Percentiles rank a stretch among this genome's conserved stretches.
Evolutionary conservation across 2,329 filamentous ascomycete species (phyloP).

Genomic region (Beauveria caledonica): DNA sequence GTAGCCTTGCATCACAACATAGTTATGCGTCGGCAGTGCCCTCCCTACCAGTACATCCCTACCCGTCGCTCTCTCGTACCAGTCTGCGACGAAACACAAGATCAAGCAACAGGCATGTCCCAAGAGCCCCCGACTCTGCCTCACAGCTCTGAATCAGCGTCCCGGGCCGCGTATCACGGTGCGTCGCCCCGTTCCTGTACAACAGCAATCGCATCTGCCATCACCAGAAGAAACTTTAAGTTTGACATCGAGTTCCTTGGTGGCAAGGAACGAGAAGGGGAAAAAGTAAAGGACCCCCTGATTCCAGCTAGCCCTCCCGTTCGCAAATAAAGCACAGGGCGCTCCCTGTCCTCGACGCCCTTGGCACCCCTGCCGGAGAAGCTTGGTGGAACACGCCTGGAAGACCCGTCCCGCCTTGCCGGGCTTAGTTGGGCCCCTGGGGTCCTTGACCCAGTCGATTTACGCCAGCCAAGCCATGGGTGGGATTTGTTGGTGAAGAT

Average conservation of each 20-base stretch:
- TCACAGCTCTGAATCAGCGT: neutral
- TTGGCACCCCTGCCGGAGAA: constrained; percentile 4
- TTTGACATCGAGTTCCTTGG: neutral
- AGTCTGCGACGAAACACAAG: neutral
- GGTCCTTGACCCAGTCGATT: no score
- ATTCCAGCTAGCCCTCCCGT: neutral
- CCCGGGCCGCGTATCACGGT: neutral
- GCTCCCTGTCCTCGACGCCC: neutral
- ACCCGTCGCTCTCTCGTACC: neutral
- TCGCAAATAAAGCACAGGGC: constrained; percentile 6
- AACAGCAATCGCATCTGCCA: neutral
- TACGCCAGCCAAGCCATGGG: no score
- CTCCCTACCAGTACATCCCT: no score
- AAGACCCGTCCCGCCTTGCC: neutral
- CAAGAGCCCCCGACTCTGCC: neutral
- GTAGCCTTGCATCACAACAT: no score
- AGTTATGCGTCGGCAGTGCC: no score
- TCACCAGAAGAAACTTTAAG: neutral
- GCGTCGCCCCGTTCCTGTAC: neutral
- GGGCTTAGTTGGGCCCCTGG: no score
- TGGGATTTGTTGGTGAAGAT: no score
- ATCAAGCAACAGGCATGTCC: neutral
- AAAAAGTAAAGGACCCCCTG: neutral
- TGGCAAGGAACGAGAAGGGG: no score
- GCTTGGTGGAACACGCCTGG: constrained; percentile 5